Base-by-base conservation (phyloP, 495 filamentous ascomycete genomes). In the Clohesyomyces aquaticus region DNA sequence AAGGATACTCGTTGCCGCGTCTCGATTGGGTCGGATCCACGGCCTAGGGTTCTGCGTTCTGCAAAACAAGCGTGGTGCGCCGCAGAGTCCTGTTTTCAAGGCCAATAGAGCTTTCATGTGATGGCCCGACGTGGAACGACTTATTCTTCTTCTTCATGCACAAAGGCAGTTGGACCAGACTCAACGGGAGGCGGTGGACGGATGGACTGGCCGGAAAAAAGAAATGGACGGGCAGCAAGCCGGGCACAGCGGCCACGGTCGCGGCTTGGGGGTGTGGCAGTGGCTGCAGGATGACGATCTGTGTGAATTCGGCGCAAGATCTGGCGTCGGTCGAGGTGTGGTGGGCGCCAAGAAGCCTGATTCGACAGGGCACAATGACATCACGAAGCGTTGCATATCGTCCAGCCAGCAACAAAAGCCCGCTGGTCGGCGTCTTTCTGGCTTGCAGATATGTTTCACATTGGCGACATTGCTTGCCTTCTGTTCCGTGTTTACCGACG, bases 261-360 rank as follows among this genome's bases (percentile, higher is more conserved):
- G 32, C 14, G 32, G 32, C 6, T 38, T 1, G 38, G 38, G 3
- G 38, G 42, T 58, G 42, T 56, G 4, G 29, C 29, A 42, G 4
- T 56, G 32, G 53, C 55, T 58, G 38, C 55, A 47, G 42, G 55
- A 58, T 58, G 55, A 58, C 55, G 55, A 58, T 52, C 22, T 12
- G 8, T n/a, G n/a, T 49, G 10, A 49, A 25, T 49, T 49, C 46
- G 46, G 21, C 14, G 46, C 46, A 19, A 49, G 27, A 25, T 4
- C 46, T 25, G 6, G 46, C 10, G 35, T 16, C 16, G 16, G 35
- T 16, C 35, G 35, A 11, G 23, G 49, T 10, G 49, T 12, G 12
- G 49, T 3, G 28, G 21, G 11, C 16, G 10, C 49, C 25, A 32
- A 27, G 4, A 23, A 22, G 22, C 22, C 22, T 10, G 23, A 10